Conservation (phyloP, 768 basidiomycete genomes). For the Tricholoma hemisulphureum region DNA sequence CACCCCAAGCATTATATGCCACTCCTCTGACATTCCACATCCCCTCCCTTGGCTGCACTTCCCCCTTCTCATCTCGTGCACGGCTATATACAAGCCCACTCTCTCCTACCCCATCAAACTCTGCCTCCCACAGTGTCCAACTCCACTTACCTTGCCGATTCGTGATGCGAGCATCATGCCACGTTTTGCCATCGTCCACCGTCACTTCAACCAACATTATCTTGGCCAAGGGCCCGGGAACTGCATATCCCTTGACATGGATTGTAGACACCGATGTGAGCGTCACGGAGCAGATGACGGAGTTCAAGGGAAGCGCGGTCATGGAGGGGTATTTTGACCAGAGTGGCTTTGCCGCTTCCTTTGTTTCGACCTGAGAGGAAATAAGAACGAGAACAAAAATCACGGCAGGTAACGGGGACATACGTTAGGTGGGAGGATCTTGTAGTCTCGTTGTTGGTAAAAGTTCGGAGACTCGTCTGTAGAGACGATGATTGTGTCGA, state of each 20-base stretch:
- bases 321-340: slow-evolving; percentile 61
- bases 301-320: slow-evolving; percentile 60
- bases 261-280: slow-evolving; percentile 32
- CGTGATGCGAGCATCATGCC: slow-evolving; percentile 49
- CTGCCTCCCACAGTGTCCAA: slow-evolving; percentile 69
- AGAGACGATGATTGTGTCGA: slow-evolving; percentile 58
- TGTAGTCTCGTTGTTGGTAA: slow-evolving; percentile 74
- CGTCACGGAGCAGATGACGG: slow-evolving; percentile 49
- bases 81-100: slow-evolving; percentile 46
- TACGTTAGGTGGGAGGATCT: slow-evolving; percentile 54
- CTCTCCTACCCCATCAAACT: slow-evolving; percentile 34
- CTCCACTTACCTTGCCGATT: slow-evolving; percentile 69
- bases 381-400: slow-evolving; percentile 6
- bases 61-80: slow-evolving; percentile 49
- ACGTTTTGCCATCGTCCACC: slow-evolving; percentile 49
- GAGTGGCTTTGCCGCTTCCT: slow-evolving; percentile 40
- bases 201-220: slow-evolving; percentile 52
- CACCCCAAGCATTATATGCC: slow-evolving; percentile 53
- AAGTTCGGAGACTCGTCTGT: slow-evolving; percentile 59
- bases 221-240: slow-evolving; percentile 44
- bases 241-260: slow-evolving; percentile 57
- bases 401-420: too few relatives aligned
- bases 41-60: slow-evolving; percentile 47
- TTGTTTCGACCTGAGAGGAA: slow-evolving; percentile 40
- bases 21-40: slow-evolving; percentile 71